phyloP scores from a whole-genome alignment of 2,329 filamentous ascomycete genomes.

The Aspergillus fijiensis region DNA sequence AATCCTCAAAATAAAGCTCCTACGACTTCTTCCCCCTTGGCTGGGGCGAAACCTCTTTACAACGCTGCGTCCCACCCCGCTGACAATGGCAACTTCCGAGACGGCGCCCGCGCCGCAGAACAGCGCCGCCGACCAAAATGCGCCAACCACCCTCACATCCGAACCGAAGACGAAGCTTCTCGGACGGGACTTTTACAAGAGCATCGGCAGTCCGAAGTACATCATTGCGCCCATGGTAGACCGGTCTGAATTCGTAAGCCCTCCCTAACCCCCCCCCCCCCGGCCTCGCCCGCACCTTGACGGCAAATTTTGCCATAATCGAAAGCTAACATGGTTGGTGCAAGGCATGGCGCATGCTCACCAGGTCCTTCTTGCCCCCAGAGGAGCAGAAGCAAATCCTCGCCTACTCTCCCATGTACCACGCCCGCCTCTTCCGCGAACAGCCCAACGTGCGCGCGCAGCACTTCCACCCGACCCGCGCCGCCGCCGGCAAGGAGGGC shows the following conservation, averaged over 20 bases:
- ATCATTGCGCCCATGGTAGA: conserved; percentile 98
- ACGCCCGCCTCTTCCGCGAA: conserved; percentile 83
- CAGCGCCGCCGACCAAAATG: conserved; percentile 19
- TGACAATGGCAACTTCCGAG: conserved; percentile 31
- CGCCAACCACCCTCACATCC: conserved; percentile 16
- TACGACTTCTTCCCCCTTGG: conserved; percentile 25
- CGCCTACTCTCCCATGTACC: conserved; percentile 94
- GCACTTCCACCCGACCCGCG: conserved; percentile 71
- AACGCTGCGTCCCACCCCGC: conserved; percentile 7
- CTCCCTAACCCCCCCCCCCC: no score
- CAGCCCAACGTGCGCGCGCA: conserved; percentile 71
- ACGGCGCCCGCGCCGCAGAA: conserved; percentile 18
- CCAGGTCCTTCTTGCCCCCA: conserved; percentile 81
- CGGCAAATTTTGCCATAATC: background rate
- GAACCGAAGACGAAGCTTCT: conserved; percentile 61
- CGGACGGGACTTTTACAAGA: conserved; percentile 90
- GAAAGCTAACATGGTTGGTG: conserved; percentile 17
- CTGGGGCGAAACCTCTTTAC: conserved; percentile 27
- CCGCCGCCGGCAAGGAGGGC: conserved; percentile 26
- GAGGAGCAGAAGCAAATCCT: conserved; percentile 66
- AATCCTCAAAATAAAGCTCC: conserved; percentile 32
- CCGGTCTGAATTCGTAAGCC: conserved; percentile 88
- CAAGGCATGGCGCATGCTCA: conserved; percentile 93
- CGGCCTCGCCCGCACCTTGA: no score
- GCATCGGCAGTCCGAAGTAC: conserved; percentile 85